Evolutionary conservation across 345 rosid species (phyloP), one percentile per base, ranked within the genome.

Genomic region (Barbarea vulgaris): DNA sequence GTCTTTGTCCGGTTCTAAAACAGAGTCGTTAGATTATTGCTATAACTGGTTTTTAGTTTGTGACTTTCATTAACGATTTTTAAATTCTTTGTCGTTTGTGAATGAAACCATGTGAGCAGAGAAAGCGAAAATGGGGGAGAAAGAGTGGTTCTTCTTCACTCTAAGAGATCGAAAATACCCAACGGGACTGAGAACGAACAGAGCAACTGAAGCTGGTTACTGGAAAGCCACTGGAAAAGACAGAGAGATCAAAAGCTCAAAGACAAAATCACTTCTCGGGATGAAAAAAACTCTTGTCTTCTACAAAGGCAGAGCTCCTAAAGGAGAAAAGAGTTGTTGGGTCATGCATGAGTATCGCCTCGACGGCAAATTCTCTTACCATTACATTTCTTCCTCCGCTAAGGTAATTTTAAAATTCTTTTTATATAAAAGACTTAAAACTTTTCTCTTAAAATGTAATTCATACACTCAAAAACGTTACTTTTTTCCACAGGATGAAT

Each of bases 171-270:
- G 97, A 28, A 93, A 93, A 64, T 91, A 93, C 87, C 98, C 98
- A 60, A 93, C 97, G 3, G 98, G 98, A n/a, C 79, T 93, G 24
- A 81, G 98, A 59, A 93, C 98, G 5, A 93, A 93, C 77, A 83
- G 98, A 79, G 98, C 98, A 34, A 93, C 98, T 5, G 96, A 87
- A 79, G 97, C 98, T 69, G 98, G 98, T 6, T 93, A 93, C 79
- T 93, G 98, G 98, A 93, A 93, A 73, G 98, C 98, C 6, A 93
- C 98, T 12, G 98, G 98, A 13, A 93, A 93, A 73, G 98, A 93
- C 65, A 80, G 93, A 42, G 98, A 93, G 84, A 89, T 93, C 61
- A 85, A 81, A 66, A 93, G 97, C 84, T 86, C 97, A 11, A 93
- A 89, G 85, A 91, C 97, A 12, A 79, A 82, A 64, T 80, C 96